These are phyloP conservation scores for Claviceps fusiformis DNA, from an alignment of 2,329 filamentous ascomycete genomes.

Conservation along the genomic window DNA sequence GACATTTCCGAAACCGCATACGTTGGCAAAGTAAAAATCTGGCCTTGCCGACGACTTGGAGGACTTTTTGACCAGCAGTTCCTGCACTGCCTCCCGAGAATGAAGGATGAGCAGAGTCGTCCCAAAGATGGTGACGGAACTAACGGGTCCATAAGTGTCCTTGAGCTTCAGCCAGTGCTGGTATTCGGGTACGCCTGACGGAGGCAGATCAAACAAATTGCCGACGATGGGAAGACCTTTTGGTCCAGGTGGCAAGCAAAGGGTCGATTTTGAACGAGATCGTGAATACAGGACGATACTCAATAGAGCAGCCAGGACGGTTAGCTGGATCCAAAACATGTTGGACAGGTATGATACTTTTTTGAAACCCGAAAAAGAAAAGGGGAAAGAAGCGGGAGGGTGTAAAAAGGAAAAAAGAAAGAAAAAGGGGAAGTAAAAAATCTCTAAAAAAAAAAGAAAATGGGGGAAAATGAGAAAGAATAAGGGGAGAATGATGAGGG, in stretches of 20 bases:
- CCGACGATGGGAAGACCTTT: constrained; percentile 5
- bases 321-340: not conserved
- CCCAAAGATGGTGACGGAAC: constrained; percentile 24
- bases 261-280: not conserved
- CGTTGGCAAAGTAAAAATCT: not conserved
- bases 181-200: not conserved
- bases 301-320: not conserved
- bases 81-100: constrained; percentile 19
- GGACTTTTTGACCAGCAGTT: constrained; percentile 24
- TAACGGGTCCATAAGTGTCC: constrained; percentile 27
- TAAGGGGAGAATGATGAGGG: too few relatives aligned
- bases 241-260: constrained; percentile 5
- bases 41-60: constrained; percentile 23
- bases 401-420: too few relatives aligned
- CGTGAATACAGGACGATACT: not conserved
- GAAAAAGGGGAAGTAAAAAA: too few relatives aligned
- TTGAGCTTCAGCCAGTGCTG: constrained; percentile 6
- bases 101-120: constrained; percentile 28
- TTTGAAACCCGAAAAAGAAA: too few relatives aligned
- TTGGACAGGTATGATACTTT: not conserved
- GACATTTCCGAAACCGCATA: not conserved
- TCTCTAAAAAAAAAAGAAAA: too few relatives aligned
- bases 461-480: too few relatives aligned
- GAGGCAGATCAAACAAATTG: constrained; percentile 4
- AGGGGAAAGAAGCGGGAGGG: too few relatives aligned